Conservation (phyloP, 129 eudicot genomes). For the Pseudognaphalium luteoalbum region DNA sequence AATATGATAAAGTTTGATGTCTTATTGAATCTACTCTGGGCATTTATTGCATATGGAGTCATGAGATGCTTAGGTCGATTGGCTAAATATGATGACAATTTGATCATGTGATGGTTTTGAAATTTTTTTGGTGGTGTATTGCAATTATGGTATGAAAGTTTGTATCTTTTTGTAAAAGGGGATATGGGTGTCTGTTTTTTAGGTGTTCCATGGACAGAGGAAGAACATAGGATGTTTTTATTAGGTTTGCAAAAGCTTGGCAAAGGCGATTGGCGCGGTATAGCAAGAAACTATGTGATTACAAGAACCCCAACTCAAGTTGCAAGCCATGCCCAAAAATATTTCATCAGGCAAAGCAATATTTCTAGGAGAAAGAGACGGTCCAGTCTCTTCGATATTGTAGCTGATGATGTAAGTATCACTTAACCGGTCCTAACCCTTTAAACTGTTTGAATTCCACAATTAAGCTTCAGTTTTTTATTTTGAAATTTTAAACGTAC, state of each 20-base stretch:
- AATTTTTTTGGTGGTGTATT: not conserved
- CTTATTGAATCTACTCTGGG: not conserved
- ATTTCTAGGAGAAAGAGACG: constrained; percentile 87
- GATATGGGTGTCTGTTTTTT: constrained; percentile 24
- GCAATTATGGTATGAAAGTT: not conserved
- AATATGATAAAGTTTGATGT: not conserved
- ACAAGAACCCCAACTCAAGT: constrained; percentile 97
- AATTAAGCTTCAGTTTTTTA: no score
- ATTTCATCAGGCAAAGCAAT: constrained; percentile 83
- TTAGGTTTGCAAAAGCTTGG: constrained; percentile 94
- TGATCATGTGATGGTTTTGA: constrained; percentile 6
- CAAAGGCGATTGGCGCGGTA: constrained; percentile 99
- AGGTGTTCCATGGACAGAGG: constrained; percentile 99
- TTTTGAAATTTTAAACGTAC: no score
- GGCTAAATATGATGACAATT: not conserved
- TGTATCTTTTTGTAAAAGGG: not conserved
- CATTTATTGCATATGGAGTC: not conserved
- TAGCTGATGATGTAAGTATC: constrained; percentile 73
- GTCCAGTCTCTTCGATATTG: constrained; percentile 89
- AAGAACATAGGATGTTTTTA: constrained; percentile 87
- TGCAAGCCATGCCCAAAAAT: constrained; percentile 93
- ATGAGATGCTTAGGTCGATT: not conserved
- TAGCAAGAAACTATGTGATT: constrained; percentile 79
- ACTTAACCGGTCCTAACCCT: not conserved
- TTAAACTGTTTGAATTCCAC: not conserved